Evolutionary conservation across 345 rosid genomes (phyloP).

Genomic region (Microcos paniculata): DNA sequence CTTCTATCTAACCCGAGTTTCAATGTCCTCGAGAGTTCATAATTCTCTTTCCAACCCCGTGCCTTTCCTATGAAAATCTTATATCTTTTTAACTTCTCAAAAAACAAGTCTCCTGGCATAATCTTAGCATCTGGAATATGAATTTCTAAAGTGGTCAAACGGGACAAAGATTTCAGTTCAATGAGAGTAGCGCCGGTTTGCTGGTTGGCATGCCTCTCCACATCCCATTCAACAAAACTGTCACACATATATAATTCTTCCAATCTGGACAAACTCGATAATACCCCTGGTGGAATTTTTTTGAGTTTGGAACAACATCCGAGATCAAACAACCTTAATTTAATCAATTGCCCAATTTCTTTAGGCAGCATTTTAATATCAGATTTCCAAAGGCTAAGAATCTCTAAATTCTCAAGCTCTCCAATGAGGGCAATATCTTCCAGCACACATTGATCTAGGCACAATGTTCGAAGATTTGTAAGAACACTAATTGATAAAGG

Average conservation of each 20-base stretch:
- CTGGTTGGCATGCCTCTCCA: background rate
- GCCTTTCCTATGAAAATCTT: background rate
- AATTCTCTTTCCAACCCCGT: background rate
- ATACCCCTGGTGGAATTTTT: conserved; percentile 16
- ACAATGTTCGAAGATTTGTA: background rate
- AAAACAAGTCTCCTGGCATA: conserved; percentile 8
- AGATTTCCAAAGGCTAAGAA: background rate
- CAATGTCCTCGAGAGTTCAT: background rate
- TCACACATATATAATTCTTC: conserved; percentile 27
- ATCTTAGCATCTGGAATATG: background rate
- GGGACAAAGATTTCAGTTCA: conserved; percentile 20
- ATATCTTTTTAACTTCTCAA: background rate
- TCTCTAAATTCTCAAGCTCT: conserved; percentile 15
- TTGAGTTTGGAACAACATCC: background rate
- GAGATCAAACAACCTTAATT: conserved; percentile 22
- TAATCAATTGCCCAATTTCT: conserved; percentile 20
- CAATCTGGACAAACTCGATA: conserved; percentile 16
- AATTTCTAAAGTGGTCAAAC: conserved; percentile 13
- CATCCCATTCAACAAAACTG: conserved; percentile 18
- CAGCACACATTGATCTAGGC: background rate
- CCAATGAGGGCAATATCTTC: background rate
- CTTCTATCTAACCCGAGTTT: background rate
- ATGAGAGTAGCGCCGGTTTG: conserved; percentile 18
- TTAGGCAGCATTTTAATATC: conserved; percentile 15
- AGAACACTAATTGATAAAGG: no score